phyloP scores from a whole-genome alignment of 495 filamentous ascomycete species.

The Pseudoneurospora amorphoporcata region DNA sequence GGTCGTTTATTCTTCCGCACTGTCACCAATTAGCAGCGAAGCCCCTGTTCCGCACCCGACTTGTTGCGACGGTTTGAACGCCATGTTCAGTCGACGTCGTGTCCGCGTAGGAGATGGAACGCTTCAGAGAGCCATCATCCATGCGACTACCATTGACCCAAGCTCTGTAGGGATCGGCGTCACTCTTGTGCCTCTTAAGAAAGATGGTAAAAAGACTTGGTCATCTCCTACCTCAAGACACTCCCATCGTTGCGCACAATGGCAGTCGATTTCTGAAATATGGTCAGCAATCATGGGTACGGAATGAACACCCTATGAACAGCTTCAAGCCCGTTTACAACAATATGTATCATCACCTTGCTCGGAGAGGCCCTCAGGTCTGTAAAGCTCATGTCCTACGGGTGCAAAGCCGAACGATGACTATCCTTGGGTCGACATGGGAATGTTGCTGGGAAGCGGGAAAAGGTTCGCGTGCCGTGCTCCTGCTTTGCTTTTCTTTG shows the following conservation, averaged over 20 bases:
- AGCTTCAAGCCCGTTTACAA: not conserved
- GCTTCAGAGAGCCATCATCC: slow-evolving; percentile 11
- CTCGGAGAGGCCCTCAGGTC: not conserved
- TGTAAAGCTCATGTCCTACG: not conserved
- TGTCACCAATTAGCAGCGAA: not conserved
- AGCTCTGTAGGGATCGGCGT: not conserved
- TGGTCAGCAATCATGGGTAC: not conserved
- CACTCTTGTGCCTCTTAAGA: not conserved
- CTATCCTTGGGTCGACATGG: slow-evolving; percentile 15
- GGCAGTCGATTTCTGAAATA: not conserved
- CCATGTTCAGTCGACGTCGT: slow-evolving; percentile 17
- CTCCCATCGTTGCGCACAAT: not conserved
- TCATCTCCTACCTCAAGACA: not conserved
- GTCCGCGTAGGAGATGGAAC: slow-evolving; percentile 9
- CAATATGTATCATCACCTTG: not conserved
- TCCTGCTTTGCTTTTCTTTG: slow-evolving; percentile 1
- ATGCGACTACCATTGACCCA: slow-evolving; percentile 16
- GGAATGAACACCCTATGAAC: not conserved
- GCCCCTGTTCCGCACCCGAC: slow-evolving; percentile 8
- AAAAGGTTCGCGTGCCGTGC: slow-evolving; percentile 13
- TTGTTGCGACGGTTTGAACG: slow-evolving; percentile 13
- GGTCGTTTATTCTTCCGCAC: not conserved
- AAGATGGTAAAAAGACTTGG: not conserved
- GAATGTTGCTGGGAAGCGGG: slow-evolving; percentile 16
- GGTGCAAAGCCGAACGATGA: slow-evolving; percentile 14